Evolutionary conservation across 805 yeast species (phyloP).

Genomic region (Lachancea nothofagi): DNA sequence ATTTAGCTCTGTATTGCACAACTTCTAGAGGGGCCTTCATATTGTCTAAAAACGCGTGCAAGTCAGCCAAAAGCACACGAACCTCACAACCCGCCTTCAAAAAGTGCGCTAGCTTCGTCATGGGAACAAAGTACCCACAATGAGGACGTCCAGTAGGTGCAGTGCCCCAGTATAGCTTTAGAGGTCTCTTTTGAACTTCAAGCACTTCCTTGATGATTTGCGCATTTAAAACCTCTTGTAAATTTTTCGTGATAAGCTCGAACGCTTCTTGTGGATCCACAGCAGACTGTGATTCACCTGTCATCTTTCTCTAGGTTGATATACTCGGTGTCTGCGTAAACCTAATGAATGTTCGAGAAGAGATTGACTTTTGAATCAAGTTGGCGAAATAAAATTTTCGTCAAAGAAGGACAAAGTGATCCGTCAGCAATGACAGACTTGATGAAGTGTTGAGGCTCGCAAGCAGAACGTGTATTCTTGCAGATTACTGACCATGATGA

Average conservation of each 20-base stretch:
- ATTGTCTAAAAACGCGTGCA: constrained; percentile 95
- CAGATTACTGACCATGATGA: no score
- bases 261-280: constrained; percentile 57
- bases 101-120: constrained; percentile 94
- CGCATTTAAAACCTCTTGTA: constrained; percentile 87
- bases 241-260: constrained; percentile 71
- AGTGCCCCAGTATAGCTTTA: constrained; percentile 96
- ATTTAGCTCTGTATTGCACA: constrained; percentile 80
- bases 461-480: no score
- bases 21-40: constrained; percentile 97
- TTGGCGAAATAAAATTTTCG: background rate
- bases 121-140: constrained; percentile 97
- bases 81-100: constrained; percentile 95
- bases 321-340: background rate
- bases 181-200: constrained; percentile 73
- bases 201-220: constrained; percentile 81
- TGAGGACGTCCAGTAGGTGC: constrained; percentile 99
- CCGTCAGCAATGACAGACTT: background rate
- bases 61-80: constrained; percentile 83
- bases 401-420: background rate
- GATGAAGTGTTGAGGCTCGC: no score
- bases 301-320: background rate
- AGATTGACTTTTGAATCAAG: no score
- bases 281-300: constrained; percentile 10
- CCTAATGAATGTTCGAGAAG: background rate